Evolutionary conservation across 2,329 filamentous ascomycete species (phyloP).

Genomic region (Exophiala viscosa): DNA sequence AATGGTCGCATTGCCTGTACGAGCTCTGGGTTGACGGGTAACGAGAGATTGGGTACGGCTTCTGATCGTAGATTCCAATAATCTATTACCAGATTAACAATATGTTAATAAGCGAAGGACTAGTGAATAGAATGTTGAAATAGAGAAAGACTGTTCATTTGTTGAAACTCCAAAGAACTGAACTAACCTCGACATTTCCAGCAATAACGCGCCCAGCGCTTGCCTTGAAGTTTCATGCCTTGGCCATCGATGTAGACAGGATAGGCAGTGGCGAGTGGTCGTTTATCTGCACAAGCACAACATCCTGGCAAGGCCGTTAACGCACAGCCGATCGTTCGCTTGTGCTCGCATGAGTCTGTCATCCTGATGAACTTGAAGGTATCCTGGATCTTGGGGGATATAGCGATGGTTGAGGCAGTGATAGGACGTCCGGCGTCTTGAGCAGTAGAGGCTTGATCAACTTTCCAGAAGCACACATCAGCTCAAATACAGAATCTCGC

Average conservation of each 20-base stretch:
- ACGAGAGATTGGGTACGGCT: conserved; percentile 4
- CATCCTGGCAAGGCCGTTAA: conserved; percentile 25
- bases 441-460: neutral
- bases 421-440: neutral
- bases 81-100: conserved; percentile 23
- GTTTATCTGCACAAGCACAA: conserved; percentile 27
- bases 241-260: conserved; percentile 27
- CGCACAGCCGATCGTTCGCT: conserved; percentile 23
- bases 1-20: too few species aligned
- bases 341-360: conserved; percentile 24
- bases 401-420: neutral
- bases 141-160: neutral
- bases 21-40: neutral
- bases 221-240: conserved; percentile 26
- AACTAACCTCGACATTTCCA: conserved; percentile 28
- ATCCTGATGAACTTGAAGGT: neutral
- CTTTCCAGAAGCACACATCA: too few species aligned
- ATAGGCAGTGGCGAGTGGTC: conserved; percentile 26
- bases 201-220: conserved; percentile 28
- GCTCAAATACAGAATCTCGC: too few species aligned
- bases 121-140: conserved; percentile 1
- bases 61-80: conserved; percentile 22
- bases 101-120: conserved; percentile 18
- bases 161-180: neutral
- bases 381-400: neutral